Evolutionary conservation across 139 green algal genomes (phyloP).

Genomic region (Coccomyxa sp.): DNA sequence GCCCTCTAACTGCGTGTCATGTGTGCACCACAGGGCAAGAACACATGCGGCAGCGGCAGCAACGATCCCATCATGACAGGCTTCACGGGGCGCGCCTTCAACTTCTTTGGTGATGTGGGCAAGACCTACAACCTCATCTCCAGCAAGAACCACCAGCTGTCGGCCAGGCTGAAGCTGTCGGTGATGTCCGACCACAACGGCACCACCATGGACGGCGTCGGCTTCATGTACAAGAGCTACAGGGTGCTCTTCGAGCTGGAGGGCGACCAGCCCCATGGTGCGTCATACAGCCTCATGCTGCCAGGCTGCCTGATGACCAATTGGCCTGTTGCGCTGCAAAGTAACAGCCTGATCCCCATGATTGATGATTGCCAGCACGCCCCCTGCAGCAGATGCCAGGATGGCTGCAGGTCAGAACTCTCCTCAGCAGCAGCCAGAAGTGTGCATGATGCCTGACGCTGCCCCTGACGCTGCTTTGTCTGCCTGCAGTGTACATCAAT

Average conservation of each 20-base stretch:
- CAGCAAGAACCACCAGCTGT: neutral
- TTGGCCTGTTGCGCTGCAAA: no score
- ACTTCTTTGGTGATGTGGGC: neutral
- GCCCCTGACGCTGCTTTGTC: no score
- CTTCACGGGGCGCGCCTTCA: neutral
- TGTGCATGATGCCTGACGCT: no score
- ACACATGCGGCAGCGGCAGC: neutral
- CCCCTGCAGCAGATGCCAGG: no score
- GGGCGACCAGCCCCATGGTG: neutral
- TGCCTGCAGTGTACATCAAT: neutral
- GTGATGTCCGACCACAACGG: neutral
- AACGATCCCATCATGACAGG: neutral
- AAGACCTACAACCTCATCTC: conserved; percentile 2
- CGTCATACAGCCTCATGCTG: no score
- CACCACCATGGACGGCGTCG: neutral
- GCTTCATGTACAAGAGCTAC: neutral
- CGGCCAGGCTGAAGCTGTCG: neutral
- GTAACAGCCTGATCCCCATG: no score
- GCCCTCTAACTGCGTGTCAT: no score
- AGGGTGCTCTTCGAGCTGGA: neutral
- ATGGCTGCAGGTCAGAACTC: no score
- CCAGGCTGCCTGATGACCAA: no score
- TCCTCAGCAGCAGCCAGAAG: no score
- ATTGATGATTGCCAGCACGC: no score
- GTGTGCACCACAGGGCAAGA: no score